Conservation (phyloP, 805 yeast genomes). For the Tetrapisispora iriomotensis region DNA sequence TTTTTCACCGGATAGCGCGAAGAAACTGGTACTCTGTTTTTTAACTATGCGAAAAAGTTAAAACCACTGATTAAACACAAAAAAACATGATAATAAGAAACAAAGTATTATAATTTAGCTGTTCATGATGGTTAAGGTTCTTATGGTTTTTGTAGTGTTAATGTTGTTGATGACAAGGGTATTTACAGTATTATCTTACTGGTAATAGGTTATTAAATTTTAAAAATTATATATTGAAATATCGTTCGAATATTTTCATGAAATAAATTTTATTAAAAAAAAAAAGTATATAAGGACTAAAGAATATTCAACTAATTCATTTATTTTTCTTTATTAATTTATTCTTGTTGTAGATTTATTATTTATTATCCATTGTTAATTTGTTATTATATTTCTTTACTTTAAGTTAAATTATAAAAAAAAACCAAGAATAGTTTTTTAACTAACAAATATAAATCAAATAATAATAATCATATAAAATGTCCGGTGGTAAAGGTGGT, state of each 20-base stretch:
- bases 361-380: background rate
- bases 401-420: no score
- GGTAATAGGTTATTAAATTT: no score
- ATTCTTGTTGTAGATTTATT: background rate
- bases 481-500: conserved; percentile 72
- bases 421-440: background rate
- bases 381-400: background rate
- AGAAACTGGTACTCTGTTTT: conserved; percentile 12
- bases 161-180: no score
- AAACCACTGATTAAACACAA: background rate
- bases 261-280: background rate
- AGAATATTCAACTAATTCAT: background rate
- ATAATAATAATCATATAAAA: conserved; percentile 23
- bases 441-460: conserved; percentile 1
- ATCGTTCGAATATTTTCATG: background rate
- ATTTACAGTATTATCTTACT: no score
- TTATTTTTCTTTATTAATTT: background rate
- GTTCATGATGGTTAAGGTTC: no score
- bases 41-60: conserved; percentile 13
- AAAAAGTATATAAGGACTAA: conserved; percentile 2
- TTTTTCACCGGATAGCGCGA: conserved; percentile 21
- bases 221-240: no score
- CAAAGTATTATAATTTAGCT: no score
- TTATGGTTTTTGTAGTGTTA: no score
- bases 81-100: background rate